Conservation (phyloP, 2,329 filamentous ascomycete genomes). For the Fusarium metavorans region DNA sequence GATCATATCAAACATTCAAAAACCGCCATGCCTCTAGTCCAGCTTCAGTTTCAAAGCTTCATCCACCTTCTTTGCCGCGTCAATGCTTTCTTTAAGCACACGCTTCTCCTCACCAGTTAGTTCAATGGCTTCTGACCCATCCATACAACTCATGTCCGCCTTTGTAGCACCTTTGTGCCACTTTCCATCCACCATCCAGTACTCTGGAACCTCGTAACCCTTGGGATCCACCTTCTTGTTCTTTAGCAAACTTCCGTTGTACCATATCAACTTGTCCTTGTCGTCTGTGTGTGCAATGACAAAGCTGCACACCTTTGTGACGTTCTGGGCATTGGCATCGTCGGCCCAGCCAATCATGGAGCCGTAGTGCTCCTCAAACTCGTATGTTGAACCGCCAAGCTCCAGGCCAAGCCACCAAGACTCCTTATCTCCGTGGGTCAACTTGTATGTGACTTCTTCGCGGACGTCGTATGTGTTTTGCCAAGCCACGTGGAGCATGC, state of each 20-base stretch:
- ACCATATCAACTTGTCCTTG: constrained; percentile 53
- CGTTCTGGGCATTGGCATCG: background rate
- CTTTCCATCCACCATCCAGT: constrained; percentile 54
- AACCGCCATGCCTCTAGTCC: background rate
- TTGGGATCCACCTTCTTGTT: constrained; percentile 48
- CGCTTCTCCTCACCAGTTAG: constrained; percentile 14
- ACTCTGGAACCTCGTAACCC: constrained; percentile 48
- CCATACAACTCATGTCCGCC: constrained; percentile 54
- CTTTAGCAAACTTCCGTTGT: constrained; percentile 56
- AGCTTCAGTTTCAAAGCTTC: background rate
- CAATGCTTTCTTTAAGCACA: constrained; percentile 16
- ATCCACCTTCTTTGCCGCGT: constrained; percentile 24
- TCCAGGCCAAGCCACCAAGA: constrained; percentile 59
- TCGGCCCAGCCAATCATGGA: constrained; percentile 53
- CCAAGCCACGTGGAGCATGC: constrained; percentile 56
- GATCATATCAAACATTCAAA: background rate
- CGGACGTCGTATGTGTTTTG: constrained; percentile 56
- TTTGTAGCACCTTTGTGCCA: constrained; percentile 50
- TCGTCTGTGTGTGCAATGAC: constrained; percentile 56
- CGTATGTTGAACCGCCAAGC: constrained; percentile 51
- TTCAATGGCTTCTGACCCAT: constrained; percentile 1
- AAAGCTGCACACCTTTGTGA: constrained; percentile 51
- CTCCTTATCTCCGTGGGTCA: constrained; percentile 59
- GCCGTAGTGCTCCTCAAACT: constrained; percentile 56
- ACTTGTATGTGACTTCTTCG: constrained; percentile 52